A percentile compares a stretch with the other conserved stretches of the same genome.
These are phyloP conservation scores for Trametes meyenii DNA, from an alignment of 768 basidiomycete genomes.

Conservation along the genomic window DNA sequence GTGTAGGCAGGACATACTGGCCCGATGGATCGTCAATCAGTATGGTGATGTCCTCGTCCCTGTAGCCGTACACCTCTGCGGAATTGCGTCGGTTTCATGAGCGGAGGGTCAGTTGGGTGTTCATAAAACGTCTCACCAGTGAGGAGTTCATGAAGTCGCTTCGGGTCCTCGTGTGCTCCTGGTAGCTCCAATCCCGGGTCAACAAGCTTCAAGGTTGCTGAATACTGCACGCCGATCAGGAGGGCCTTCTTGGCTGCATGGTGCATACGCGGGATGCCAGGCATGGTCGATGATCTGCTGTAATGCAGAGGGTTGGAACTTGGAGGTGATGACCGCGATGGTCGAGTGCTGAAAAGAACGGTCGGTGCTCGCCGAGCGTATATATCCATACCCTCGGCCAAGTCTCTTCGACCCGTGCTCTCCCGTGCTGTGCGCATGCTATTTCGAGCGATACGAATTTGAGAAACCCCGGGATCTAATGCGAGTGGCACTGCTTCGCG, in stretches of 20 bases:
- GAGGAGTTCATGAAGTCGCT: conserved; percentile 38
- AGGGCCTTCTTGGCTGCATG: conserved; percentile 13
- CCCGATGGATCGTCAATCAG: conserved; percentile 45
- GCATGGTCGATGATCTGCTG: background rate
- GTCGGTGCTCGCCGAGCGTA: background rate
- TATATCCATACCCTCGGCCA: background rate
- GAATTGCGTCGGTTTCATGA: background rate
- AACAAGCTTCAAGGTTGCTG: background rate
- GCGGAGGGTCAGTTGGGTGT: background rate
- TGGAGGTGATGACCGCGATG: background rate
- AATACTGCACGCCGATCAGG: conserved; percentile 21
- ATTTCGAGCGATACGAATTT: conserved; percentile 12
- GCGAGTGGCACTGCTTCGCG: conserved; percentile 11
- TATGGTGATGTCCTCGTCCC: conserved; percentile 41
- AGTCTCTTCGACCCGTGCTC: background rate
- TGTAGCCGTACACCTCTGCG: conserved; percentile 43
- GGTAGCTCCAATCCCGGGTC: conserved; percentile 23
- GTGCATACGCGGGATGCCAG: background rate
- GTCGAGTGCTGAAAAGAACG: background rate
- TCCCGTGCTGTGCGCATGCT: too few relatives aligned
- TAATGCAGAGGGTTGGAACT: background rate
- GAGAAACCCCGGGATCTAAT: conserved; percentile 5
- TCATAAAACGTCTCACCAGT: conserved; percentile 34
- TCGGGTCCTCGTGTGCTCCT: conserved; percentile 45
- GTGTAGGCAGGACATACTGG: conserved; percentile 42